These are phyloP conservation scores for Zygosaccharomyces siamensis DNA, from an alignment of 805 yeast genomes.

Conservation along the genomic window DNA sequence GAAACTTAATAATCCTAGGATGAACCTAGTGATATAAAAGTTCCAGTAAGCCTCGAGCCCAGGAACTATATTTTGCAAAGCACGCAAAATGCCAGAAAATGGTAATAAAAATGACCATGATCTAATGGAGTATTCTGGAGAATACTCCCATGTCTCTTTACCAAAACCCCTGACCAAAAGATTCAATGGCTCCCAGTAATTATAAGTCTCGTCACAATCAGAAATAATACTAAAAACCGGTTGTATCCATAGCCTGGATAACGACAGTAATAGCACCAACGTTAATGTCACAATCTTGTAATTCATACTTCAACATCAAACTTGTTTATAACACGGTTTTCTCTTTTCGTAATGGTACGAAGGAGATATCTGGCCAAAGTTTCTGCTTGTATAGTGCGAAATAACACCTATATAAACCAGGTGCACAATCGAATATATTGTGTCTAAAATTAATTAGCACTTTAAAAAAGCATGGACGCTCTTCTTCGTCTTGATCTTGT, in stretches of 20 bases:
- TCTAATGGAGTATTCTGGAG: conserved; percentile 82
- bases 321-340: neutral
- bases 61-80: conserved; percentile 24
- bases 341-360: neutral
- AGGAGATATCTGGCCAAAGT: neutral
- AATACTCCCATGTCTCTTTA: conserved; percentile 94
- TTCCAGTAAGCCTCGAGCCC: conserved; percentile 25
- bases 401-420: neutral
- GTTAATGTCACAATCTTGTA: conserved; percentile 12
- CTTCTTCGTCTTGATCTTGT: neutral
- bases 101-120: conserved; percentile 75
- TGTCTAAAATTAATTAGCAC: neutral
- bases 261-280: conserved; percentile 21
- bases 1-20: conserved; percentile 27
- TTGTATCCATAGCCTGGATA: conserved; percentile 35
- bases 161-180: conserved; percentile 75
- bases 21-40: conserved; percentile 26
- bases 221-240: conserved; percentile 59
- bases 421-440: neutral
- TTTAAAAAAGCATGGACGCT: neutral
- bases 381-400: neutral
- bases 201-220: conserved; percentile 90
- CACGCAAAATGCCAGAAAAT: conserved; percentile 26
- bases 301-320: conserved; percentile 1
- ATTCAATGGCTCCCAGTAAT: conserved; percentile 93